Conservation (phyloP, 345 rosid species). For the Alliaria petiolata region DNA sequence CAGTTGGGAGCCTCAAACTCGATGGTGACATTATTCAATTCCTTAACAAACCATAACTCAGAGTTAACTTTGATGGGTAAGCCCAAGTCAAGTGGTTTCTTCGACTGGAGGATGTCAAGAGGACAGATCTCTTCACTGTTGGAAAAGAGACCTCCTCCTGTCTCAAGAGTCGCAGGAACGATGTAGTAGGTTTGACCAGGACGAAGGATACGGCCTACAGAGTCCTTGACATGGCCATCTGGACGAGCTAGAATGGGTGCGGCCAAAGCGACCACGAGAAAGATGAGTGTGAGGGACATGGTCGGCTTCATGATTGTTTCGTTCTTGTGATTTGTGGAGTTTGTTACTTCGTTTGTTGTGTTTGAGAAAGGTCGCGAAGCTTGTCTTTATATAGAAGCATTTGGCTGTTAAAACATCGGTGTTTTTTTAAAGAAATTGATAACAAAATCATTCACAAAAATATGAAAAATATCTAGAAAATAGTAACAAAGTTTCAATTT, state of each 20-base stretch:
- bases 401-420: neutral
- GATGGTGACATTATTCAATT: neutral
- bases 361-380: neutral
- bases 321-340: too few relatives aligned
- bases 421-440: neutral
- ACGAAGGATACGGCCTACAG: conserved; percentile 7
- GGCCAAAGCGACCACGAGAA: conserved; percentile 5
- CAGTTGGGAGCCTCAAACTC: conserved; percentile 17
- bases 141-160: neutral
- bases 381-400: neutral
- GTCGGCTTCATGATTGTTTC: neutral
- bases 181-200: conserved; percentile 14
- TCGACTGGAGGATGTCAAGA: conserved; percentile 7
- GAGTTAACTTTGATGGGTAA: conserved; percentile 5
- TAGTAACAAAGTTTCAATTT: neutral
- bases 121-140: conserved; percentile 18
- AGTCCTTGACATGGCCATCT: conserved; percentile 7
- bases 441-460: neutral
- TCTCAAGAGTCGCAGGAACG: neutral
- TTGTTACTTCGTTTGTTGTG: neutral
- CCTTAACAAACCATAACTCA: conserved; percentile 10
- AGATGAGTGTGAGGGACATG: neutral
- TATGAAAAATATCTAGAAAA: neutral
- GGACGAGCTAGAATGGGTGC: conserved; percentile 6
- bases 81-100: conserved; percentile 10